Percentiles rank a stretch among this genome's conserved stretches.
Conservation (phyloP, 371 early-diverging fungal species). For the Encephalitozoon hellem region DNA sequence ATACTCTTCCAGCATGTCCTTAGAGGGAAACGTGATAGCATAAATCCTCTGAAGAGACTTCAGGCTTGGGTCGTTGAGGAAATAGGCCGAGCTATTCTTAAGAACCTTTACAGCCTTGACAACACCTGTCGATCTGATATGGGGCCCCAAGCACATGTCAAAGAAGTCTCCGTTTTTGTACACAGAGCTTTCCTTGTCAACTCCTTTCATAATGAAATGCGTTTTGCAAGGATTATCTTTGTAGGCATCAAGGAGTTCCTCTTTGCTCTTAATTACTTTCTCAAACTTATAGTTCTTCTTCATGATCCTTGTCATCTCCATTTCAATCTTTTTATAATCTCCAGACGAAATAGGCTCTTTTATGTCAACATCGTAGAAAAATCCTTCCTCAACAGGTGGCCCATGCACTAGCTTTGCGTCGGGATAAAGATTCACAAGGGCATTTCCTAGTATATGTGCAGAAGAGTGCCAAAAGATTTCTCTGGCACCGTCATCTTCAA, state of each 20-base stretch:
- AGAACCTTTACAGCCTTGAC: conserved; percentile 80
- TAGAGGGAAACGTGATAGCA: conserved; percentile 94
- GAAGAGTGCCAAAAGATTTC: conserved; percentile 98
- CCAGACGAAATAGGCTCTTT: conserved; percentile 66
- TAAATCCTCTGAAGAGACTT: conserved; percentile 93
- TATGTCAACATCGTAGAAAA: conserved; percentile 89
- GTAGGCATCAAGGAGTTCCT: conserved; percentile 86
- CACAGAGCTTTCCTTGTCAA: conserved; percentile 82
- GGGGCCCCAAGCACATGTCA: conserved; percentile 96
- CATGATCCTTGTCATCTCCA: conserved; percentile 70
- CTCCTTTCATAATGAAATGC: conserved; percentile 65
- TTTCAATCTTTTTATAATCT: conserved; percentile 77
- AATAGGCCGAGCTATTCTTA: conserved; percentile 91
- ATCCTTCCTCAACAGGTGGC: conserved; percentile 92
- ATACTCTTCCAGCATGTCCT: conserved; percentile 82
- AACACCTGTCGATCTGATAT: conserved; percentile 81
- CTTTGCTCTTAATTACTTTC: conserved; percentile 76
- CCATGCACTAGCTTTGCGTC: conserved; percentile 90
- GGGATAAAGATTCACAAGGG: conserved; percentile 63
- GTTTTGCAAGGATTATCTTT: conserved; percentile 63
- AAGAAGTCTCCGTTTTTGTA: conserved; percentile 93
- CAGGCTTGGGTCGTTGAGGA: conserved; percentile 86
- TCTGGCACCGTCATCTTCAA: conserved; percentile 75
- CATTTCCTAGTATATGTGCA: conserved; percentile 95
- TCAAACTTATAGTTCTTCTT: conserved; percentile 90